These are phyloP conservation scores for Pulveroboletus sp. DNA, from an alignment of 768 basidiomycete genomes.

Conservation along the genomic window DNA sequence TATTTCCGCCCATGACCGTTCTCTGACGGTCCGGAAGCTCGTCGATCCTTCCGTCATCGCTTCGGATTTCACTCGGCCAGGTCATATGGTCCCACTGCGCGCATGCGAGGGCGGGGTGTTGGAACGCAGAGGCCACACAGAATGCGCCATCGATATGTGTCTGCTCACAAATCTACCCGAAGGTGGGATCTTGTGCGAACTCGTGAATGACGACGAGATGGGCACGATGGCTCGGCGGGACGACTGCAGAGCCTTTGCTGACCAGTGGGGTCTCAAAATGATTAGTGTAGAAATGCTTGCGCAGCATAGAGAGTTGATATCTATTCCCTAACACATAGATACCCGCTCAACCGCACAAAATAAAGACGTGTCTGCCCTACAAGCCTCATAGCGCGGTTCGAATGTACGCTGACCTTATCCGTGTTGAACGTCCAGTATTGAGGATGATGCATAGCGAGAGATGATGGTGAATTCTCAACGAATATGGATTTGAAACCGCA, in stretches of 20 bases:
- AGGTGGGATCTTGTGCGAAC: constrained; percentile 83
- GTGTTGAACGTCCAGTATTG: too few species aligned
- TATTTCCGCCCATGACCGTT: constrained; percentile 94
- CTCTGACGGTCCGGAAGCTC: constrained; percentile 79
- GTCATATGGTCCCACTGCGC: constrained; percentile 92
- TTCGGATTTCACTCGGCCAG: constrained; percentile 83
- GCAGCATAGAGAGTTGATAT: constrained; percentile 31
- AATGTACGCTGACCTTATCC: too few species aligned
- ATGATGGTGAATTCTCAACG: too few species aligned
- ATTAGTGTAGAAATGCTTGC: constrained; percentile 87
- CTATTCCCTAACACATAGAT: neutral
- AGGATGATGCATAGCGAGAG: too few species aligned
- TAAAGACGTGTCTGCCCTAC: neutral
- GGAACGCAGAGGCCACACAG: constrained; percentile 90
- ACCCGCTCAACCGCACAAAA: neutral
- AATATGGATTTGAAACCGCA: too few species aligned
- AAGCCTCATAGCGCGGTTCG: too few species aligned
- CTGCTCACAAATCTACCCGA: constrained; percentile 57
- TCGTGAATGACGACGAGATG: constrained; percentile 85
- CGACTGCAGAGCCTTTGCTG: constrained; percentile 88
- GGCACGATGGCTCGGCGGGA: constrained; percentile 95
- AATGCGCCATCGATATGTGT: constrained; percentile 86
- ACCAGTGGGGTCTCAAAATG: constrained; percentile 86
- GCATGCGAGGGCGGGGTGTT: constrained; percentile 82
- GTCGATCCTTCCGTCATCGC: constrained; percentile 53